Evolutionary conservation across 2,329 filamentous ascomycete species (phyloP), one percentile per base, ranked within the genome.

Genomic region (Penicillium palitans): DNA sequence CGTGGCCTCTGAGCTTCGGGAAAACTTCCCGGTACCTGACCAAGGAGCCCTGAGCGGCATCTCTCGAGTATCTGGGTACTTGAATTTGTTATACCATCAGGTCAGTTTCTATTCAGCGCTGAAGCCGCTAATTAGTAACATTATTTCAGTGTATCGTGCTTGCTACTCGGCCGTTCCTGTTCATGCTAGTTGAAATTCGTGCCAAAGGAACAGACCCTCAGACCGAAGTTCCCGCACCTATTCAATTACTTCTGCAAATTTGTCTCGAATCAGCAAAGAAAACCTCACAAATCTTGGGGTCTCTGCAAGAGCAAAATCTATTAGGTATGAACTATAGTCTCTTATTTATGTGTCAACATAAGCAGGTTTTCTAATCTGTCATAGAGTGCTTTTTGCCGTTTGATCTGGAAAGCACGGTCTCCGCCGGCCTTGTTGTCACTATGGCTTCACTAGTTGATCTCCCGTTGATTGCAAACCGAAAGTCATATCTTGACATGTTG

Each of bases 31-130:
- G 10, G n/a, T 49, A 25, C 47, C 47, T 10, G 47, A 33, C 4
- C 47, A 49, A 37, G 31, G 35, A 25, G 29, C 47, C 5, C 9
- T 49, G 31, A 49, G 33, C 13, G 47, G 47, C 12, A 49, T 49
- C 5, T 49, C 47, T 8, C 21, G 33, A 24, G 47, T 49, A 10
- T 19, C 47, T 12, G 47, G 47, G 1, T 49, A 49, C 47, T 24
- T 49, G 21, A 49, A 49, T 15, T 33, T 49, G n/a, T 13, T 49
- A 13, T 49, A 49, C 31, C 47, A 49, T 17, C 27, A 49, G 47
- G 47, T 49, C n/a, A 17, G 31, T 49, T 21, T n/a, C 8, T 25
- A 33, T 33, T 13, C 31, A 33, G 12, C 13, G 4, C 31, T 13
- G 12, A 33, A 33, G 12, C 31, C 4, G 31, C 31, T 13, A 33